phyloP scores from a whole-genome alignment of 495 filamentous ascomycete genomes.

The Lepidopterella palustris region DNA sequence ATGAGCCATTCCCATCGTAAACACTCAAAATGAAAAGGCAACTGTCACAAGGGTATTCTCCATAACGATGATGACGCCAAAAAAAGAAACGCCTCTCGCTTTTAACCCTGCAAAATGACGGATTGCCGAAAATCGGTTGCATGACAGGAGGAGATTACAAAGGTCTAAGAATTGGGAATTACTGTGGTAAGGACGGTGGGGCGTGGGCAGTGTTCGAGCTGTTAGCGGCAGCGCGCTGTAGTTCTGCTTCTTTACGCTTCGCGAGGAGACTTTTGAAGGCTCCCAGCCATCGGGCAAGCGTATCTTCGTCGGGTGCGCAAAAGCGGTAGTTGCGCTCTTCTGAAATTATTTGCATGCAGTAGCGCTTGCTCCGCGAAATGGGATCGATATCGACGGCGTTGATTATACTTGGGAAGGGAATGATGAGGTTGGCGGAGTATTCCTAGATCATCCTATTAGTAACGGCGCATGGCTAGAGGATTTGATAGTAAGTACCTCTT shows the following conservation, averaged over 20 bases:
- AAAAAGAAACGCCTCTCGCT: background rate
- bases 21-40: background rate
- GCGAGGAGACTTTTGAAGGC: constrained; percentile 82
- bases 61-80: background rate
- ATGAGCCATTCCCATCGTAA: background rate
- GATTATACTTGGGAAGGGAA: constrained; percentile 73
- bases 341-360: constrained; percentile 89
- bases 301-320: constrained; percentile 74
- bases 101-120: too few relatives aligned
- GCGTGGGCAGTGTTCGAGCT: background rate
- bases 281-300: constrained; percentile 75
- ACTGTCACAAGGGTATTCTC: background rate
- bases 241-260: constrained; percentile 49
- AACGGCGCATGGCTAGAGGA: background rate
- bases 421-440: constrained; percentile 77
- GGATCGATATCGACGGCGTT: constrained; percentile 91
- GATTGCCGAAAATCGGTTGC: background rate
- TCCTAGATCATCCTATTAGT: constrained; percentile 44
- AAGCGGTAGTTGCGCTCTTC: constrained; percentile 91
- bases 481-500: constrained; percentile 39
- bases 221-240: constrained; percentile 1
- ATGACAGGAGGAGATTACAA: background rate
- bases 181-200: background rate
- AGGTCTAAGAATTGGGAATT: background rate
- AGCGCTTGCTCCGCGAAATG: constrained; percentile 70